Evolutionary conservation across 129 eudicot genomes (phyloP), one percentile per base, ranked within the genome.

Genomic region (Centella asiatica): DNA sequence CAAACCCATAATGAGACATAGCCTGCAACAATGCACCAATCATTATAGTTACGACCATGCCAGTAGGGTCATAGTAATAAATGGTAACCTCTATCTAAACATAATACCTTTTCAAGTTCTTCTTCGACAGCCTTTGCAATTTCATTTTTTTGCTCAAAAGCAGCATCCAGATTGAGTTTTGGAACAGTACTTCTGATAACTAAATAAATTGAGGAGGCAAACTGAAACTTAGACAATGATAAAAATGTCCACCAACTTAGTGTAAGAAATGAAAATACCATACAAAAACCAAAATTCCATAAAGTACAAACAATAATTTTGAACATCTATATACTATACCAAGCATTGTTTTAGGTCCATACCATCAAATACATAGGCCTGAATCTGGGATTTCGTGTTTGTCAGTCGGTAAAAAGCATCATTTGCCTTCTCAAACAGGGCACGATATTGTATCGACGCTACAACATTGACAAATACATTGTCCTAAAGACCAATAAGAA

Each of bases 351-450:
- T 36, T 37, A 40, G 50, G 31, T 39, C 28, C 39, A 9, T 77
- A 88, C 96, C 97, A 80, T 89, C 94, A 68, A 82, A 85, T 44
- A 89, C 97, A 59, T 85, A 85, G 45, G 97, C 95, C 71, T 89
- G 97, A 76, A 89, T 89, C 62, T 89, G 97, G 70, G 67, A 46
- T 44, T 78, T 70, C 25, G 90, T 89, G 78, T 89, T 82, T 79
- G 78, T 85, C 50, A 85, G 90, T 72, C 74, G 82, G 77, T 85
- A 82, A 66, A 79, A 89, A 8, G 97, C 97, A 67, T 89, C 95
- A 66, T 70, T 77, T 32, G 97, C 95, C 70, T 89, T 82, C 33
- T 89, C 85, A 20, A 83, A 64, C 33, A 89, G 66, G 62, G 97
- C 90, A 51, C 97, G 90, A 60, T 89, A 89, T 12, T 89, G 90